Evolutionary conservation across 2,329 filamentous ascomycete genomes (phyloP).

Genomic region (Leptographium flavum): DNA sequence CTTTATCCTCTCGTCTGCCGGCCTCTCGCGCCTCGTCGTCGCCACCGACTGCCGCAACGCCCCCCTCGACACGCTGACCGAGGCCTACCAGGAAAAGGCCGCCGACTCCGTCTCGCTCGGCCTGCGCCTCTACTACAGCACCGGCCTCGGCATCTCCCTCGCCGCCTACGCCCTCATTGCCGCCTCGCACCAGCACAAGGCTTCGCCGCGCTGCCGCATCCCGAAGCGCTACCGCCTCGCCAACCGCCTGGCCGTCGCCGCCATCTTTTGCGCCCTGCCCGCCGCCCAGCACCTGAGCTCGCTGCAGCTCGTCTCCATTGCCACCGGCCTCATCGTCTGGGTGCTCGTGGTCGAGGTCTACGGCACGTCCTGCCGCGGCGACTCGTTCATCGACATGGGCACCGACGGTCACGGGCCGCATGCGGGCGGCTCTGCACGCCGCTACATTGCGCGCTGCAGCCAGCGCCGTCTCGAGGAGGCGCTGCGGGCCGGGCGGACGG

Average conservation of each 20-base stretch:
- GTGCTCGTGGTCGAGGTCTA: constrained; percentile 34
- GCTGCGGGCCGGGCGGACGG: constrained; percentile 6
- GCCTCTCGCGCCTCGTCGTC: constrained; percentile 43
- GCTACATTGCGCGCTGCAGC: constrained; percentile 28
- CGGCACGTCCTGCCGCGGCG: constrained; percentile 30
- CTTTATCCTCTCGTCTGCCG: constrained; percentile 44
- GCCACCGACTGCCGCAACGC: constrained; percentile 37
- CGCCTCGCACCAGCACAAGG: constrained; percentile 39
- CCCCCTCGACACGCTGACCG: constrained; percentile 32
- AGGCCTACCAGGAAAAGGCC: constrained; percentile 32
- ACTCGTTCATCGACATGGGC: constrained; percentile 27
- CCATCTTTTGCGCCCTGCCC: constrained; percentile 41
- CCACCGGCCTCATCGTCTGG: constrained; percentile 28
- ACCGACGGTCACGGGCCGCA: constrained; percentile 16
- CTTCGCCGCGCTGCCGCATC: constrained; percentile 31
- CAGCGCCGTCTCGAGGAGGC: constrained; percentile 21
- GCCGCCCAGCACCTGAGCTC: constrained; percentile 30
- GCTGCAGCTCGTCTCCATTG: constrained; percentile 29
- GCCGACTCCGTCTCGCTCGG: constrained; percentile 35
- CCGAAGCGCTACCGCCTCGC: constrained; percentile 34
- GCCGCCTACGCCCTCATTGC: constrained; percentile 40
- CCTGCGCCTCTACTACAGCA: constrained; percentile 49
- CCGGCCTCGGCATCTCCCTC: constrained; percentile 42
- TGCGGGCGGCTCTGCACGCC: constrained; percentile 18
- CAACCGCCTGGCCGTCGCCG: constrained; percentile 33